These are phyloP conservation scores for Cyclotella baltica DNA, from an alignment of 108 stramenopile species.

Conservation along the genomic window DNA sequence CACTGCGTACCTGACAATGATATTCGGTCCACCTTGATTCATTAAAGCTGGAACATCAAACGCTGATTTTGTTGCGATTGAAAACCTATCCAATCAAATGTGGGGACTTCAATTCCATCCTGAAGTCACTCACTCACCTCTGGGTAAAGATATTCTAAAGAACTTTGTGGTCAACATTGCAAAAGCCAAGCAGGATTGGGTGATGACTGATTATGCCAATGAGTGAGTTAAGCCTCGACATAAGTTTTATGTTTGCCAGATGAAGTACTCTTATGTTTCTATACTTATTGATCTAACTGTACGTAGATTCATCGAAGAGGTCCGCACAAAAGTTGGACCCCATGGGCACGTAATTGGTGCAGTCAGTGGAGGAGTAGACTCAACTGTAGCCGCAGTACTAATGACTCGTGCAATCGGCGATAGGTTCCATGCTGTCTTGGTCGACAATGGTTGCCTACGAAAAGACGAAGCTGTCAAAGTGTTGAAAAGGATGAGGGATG, in stretches of 20 bases:
- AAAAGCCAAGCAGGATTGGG: conserved; percentile 92
- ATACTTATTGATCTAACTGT: not conserved
- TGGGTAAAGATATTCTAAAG: conserved; percentile 84
- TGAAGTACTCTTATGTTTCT: not conserved
- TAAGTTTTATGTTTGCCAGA: not conserved
- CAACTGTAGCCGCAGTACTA: conserved; percentile 96
- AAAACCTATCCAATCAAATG: conserved; percentile 78
- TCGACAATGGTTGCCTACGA: conserved; percentile 98
- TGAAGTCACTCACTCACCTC: conserved; percentile 96
- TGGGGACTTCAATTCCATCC: conserved; percentile 99
- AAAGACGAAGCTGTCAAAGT: conserved; percentile 94
- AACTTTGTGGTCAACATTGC: conserved; percentile 94
- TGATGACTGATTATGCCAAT: conserved; percentile 96
- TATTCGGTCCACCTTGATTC: not conserved
- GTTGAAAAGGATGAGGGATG: conserved; percentile 86
- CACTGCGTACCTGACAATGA: no score
- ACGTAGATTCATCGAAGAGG: conserved; percentile 78
- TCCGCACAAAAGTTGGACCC: conserved; percentile 88
- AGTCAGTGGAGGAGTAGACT: conserved; percentile 99
- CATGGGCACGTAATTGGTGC: conserved; percentile 97
- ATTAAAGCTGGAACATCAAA: conserved; percentile 81
- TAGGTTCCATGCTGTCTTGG: conserved; percentile 97
- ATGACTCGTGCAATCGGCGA: conserved; percentile 97
- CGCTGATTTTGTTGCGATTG: conserved; percentile 94
- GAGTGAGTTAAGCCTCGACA: conserved; percentile 44